These are phyloP conservation scores for Lipomyces yamadae DNA, from an alignment of 805 yeast species.

Conservation along the genomic window DNA sequence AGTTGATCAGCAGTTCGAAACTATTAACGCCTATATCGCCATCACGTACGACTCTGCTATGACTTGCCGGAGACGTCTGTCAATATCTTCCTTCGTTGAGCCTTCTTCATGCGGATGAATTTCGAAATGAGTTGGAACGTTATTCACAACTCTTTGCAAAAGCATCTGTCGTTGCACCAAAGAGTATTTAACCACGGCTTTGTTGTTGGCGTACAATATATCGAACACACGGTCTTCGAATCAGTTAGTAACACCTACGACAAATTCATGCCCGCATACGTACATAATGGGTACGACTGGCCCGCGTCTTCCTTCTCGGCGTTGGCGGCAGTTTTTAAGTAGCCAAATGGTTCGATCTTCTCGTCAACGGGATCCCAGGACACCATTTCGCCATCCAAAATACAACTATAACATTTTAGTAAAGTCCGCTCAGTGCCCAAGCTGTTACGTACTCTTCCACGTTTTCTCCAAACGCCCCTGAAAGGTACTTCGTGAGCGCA, in stretches of 20 bases:
- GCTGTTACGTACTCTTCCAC: conserved; percentile 48
- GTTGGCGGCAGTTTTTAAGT: conserved; percentile 71
- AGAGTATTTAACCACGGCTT: conserved; percentile 59
- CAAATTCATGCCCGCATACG: background rate
- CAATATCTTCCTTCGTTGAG: conserved; percentile 57
- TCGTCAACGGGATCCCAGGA: conserved; percentile 68
- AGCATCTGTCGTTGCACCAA: conserved; percentile 61
- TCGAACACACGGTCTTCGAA: conserved; percentile 62
- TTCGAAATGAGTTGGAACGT: conserved; percentile 36
- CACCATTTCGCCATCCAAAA: conserved; percentile 92
- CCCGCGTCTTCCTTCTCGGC: conserved; percentile 52
- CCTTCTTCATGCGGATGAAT: conserved; percentile 48
- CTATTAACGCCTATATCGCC: background rate
- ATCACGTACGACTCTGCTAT: conserved; percentile 47
- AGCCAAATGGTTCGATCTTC: conserved; percentile 75
- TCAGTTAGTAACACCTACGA: background rate
- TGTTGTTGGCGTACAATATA: conserved; percentile 69
- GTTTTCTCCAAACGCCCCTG: conserved; percentile 47
- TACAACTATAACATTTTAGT: conserved; percentile 43
- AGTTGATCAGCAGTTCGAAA: background rate
- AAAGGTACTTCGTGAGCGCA: conserved; percentile 58
- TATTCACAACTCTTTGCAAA: conserved; percentile 52
- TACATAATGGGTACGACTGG: conserved; percentile 43
- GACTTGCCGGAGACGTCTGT: conserved; percentile 59
- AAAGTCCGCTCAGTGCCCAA: background rate